Evolutionary conservation across 441 rosid species (phyloP).

Genomic region (Gossypium davidsonii): DNA sequence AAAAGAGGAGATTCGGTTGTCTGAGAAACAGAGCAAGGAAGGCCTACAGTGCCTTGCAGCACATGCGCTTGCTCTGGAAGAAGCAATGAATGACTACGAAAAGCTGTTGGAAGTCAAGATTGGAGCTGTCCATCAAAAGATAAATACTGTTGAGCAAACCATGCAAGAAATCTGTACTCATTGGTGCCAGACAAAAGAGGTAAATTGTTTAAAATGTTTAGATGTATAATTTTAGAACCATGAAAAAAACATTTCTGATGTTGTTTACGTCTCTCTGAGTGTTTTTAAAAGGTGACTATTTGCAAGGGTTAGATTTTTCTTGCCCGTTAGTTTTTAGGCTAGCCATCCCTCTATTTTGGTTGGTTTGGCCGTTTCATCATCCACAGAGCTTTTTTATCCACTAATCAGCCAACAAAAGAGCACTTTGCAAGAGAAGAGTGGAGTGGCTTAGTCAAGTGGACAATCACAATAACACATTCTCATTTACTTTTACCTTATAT

Average conservation of each 20-base stretch:
- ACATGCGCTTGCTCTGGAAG: slow-evolving; percentile 49
- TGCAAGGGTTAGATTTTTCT: neutral
- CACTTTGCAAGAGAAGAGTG: neutral
- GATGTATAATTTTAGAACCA: neutral
- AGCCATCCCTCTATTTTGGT: neutral
- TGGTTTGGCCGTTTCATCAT: slow-evolving; percentile 6
- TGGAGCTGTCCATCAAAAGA: slow-evolving; percentile 40
- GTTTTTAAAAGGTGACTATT: neutral
- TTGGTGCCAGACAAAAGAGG: slow-evolving; percentile 59
- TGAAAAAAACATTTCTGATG: neutral
- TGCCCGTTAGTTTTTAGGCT: neutral
- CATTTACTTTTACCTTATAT: neutral
- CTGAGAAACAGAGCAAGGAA: slow-evolving; percentile 52
- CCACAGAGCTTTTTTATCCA: neutral
- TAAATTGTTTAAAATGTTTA: slow-evolving; percentile 18
- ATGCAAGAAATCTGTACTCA: slow-evolving; percentile 36
- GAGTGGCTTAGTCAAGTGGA: neutral
- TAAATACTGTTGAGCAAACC: slow-evolving; percentile 37
- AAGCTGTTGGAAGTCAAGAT: slow-evolving; percentile 44
- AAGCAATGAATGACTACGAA: slow-evolving; percentile 42
- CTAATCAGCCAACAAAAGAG: neutral
- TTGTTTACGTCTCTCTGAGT: neutral
- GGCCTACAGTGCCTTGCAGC: slow-evolving; percentile 42
- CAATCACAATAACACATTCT: neutral
- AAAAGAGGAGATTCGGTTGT: slow-evolving; percentile 54